Percentiles rank a stretch among this genome's conserved stretches.
Conservation (phyloP, 2,329 filamentous ascomycete species). For the Neopestalotiopsis clavispora region DNA sequence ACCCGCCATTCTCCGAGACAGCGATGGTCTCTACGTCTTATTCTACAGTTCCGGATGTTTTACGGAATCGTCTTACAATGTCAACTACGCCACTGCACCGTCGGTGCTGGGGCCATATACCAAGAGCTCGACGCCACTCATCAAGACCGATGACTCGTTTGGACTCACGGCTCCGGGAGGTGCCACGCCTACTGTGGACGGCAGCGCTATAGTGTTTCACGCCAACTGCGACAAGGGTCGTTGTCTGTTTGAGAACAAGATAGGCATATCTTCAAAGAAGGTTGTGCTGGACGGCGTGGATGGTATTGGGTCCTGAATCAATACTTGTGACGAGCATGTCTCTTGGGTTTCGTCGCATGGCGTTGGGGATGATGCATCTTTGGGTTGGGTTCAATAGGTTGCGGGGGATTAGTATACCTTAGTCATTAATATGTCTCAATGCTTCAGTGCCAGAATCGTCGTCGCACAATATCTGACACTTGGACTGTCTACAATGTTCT, state of each 20-base stretch:
- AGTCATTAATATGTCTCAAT: too few species aligned
- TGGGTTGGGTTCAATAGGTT: too few species aligned
- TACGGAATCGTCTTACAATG: conserved; percentile 57
- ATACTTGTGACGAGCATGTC: neutral
- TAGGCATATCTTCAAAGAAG: conserved; percentile 27
- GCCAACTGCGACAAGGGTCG: conserved; percentile 39
- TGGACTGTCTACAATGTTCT: neutral
- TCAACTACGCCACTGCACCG: conserved; percentile 60
- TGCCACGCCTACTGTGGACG: conserved; percentile 38
- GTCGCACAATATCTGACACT: neutral
- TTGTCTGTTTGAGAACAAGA: conserved; percentile 42
- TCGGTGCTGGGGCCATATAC: conserved; percentile 43
- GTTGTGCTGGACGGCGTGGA: conserved; percentile 24
- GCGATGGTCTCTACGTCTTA: conserved; percentile 58
- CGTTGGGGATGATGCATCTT: conserved; percentile 7
- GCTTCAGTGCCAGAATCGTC: too few species aligned
- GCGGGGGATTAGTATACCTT: too few species aligned
- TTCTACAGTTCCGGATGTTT: conserved; percentile 69
- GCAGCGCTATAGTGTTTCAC: conserved; percentile 41
- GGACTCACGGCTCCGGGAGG: conserved; percentile 47
- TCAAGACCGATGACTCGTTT: conserved; percentile 41
- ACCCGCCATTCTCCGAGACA: conserved; percentile 54
- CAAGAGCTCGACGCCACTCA: conserved; percentile 36
- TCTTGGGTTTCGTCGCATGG: conserved; percentile 12
- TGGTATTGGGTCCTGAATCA: conserved; percentile 15